A percentile compares a stretch with the other conserved stretches of the same genome.
phyloP scores from a whole-genome alignment of 2,329 filamentous ascomycete genomes.

The Hypoxylon sp. region DNA sequence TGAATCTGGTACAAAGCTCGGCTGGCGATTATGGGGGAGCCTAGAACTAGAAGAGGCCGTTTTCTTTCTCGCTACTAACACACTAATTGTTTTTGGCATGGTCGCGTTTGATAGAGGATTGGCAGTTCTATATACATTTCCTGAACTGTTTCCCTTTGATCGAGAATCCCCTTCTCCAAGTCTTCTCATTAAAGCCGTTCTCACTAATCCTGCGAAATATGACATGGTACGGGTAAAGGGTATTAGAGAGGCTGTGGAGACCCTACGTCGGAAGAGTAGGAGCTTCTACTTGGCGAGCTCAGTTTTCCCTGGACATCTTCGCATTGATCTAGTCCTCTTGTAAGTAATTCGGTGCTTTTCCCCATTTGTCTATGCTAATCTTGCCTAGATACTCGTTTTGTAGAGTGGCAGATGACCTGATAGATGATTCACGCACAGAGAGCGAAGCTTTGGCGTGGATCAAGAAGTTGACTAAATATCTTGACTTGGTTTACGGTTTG shows the following conservation, averaged over 20 bases:
- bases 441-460: slow-evolving; percentile 71
- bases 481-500: slow-evolving; percentile 65
- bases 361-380: slow-evolving; percentile 23
- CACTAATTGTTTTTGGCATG: slow-evolving; percentile 76
- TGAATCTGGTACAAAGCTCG: slow-evolving; percentile 74
- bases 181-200: slow-evolving; percentile 66
- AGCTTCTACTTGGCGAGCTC: slow-evolving; percentile 81
- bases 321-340: slow-evolving; percentile 76
- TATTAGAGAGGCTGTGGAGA: slow-evolving; percentile 69
- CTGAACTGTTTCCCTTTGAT: slow-evolving; percentile 65
- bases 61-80: slow-evolving; percentile 80
- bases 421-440: slow-evolving; percentile 71
- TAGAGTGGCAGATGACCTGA: slow-evolving; percentile 78
- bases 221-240: slow-evolving; percentile 70
- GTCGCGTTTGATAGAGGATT: slow-evolving; percentile 77
- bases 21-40: slow-evolving; percentile 71
- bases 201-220: slow-evolving; percentile 62
- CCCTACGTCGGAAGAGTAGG: slow-evolving; percentile 74
- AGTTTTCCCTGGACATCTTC: slow-evolving; percentile 75
- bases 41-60: slow-evolving; percentile 80
- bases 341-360: slow-evolving; percentile 51
- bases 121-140: slow-evolving; percentile 74
- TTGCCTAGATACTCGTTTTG: slow-evolving; percentile 76
- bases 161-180: slow-evolving; percentile 63
- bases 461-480: slow-evolving; percentile 67